phyloP scores from a whole-genome alignment of 2,329 filamentous ascomycete species.

The Aplosporella prunicola region DNA sequence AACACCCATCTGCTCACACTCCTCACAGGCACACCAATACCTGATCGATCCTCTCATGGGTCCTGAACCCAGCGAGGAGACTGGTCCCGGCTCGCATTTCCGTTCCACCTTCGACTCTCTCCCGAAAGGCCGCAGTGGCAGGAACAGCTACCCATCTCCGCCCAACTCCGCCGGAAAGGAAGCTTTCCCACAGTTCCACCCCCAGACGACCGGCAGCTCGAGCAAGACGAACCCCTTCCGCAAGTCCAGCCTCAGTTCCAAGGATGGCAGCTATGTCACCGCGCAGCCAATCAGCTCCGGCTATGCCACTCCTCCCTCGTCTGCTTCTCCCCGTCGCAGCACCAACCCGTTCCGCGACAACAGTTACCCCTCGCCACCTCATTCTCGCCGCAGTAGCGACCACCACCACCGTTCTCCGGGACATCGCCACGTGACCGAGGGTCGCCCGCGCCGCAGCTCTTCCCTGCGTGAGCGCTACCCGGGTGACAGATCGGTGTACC shows the following conservation, averaged over 20 bases:
- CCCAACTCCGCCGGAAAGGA: constrained; percentile 23
- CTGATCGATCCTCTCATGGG: constrained; percentile 61
- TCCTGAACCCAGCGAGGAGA: constrained; percentile 58
- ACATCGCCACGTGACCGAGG: constrained; percentile 16
- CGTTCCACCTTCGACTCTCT: constrained; percentile 34
- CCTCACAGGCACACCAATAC: constrained; percentile 52
- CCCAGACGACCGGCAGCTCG: constrained; percentile 29
- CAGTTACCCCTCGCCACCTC: constrained; percentile 18
- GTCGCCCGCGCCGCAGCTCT: constrained; percentile 34
- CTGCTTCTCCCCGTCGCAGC: constrained; percentile 42
- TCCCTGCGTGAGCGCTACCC: constrained; percentile 53
- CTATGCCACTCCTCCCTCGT: constrained; percentile 45
- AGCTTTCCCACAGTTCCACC: constrained; percentile 17
- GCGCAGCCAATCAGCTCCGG: constrained; percentile 22
- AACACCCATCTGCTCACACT: background rate
- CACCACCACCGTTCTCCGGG: constrained; percentile 19
- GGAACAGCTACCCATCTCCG: constrained; percentile 19
- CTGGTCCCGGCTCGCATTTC: constrained; percentile 53
- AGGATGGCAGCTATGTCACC: constrained; percentile 20
- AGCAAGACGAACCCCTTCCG: constrained; percentile 37
- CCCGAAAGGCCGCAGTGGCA: constrained; percentile 13
- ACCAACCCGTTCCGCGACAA: constrained; percentile 26
- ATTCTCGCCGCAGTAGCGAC: constrained; percentile 27
- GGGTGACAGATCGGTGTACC: constrained; percentile 55
- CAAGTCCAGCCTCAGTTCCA: constrained; percentile 14